A percentile compares a stretch with the other conserved stretches of the same genome.
Conservation (phyloP, 1,139 yeast species). For the Yamadazyma sp. region DNA sequence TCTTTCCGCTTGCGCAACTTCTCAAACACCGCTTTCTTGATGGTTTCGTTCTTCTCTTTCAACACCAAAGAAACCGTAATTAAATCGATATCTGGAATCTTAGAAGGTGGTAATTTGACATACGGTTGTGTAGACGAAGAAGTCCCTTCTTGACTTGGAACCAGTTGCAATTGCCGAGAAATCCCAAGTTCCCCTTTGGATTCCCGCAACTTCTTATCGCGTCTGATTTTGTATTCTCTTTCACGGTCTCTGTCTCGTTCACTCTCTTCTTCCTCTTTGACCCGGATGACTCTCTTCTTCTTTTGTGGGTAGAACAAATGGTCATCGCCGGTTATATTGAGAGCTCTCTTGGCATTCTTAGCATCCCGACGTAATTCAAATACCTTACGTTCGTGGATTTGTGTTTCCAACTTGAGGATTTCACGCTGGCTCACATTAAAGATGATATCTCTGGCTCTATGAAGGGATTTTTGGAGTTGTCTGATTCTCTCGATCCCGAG, state of each 20-base stretch:
- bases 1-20: constrained; percentile 72
- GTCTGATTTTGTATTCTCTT: constrained; percentile 21
- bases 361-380: constrained; percentile 72
- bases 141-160: constrained; percentile 10
- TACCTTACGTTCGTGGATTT: constrained; percentile 59
- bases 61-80: constrained; percentile 78
- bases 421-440: constrained; percentile 77
- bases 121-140: constrained; percentile 65
- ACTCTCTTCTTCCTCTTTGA: constrained; percentile 39
- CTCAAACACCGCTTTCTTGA: constrained; percentile 78
- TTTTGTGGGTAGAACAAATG: constrained; percentile 79
- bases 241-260: constrained; percentile 29
- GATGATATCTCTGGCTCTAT: constrained; percentile 70
- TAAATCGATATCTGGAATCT: constrained; percentile 89
- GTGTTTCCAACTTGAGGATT: constrained; percentile 54
- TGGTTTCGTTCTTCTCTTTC: constrained; percentile 74
- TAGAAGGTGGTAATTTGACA: constrained; percentile 83
- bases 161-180: constrained; percentile 3
- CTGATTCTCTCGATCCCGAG: constrained; percentile 86
- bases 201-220: constrained; percentile 21
- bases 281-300: constrained; percentile 56
- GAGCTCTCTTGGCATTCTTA: constrained; percentile 72
- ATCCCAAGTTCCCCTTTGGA: constrained; percentile 1
- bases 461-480: constrained; percentile 71
- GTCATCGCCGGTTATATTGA: constrained; percentile 71